A percentile compares a stretch with the other conserved stretches of the same genome.
Conservation (phyloP, 2,329 filamentous ascomycete genomes). For the Incumbomyces delicatus region DNA sequence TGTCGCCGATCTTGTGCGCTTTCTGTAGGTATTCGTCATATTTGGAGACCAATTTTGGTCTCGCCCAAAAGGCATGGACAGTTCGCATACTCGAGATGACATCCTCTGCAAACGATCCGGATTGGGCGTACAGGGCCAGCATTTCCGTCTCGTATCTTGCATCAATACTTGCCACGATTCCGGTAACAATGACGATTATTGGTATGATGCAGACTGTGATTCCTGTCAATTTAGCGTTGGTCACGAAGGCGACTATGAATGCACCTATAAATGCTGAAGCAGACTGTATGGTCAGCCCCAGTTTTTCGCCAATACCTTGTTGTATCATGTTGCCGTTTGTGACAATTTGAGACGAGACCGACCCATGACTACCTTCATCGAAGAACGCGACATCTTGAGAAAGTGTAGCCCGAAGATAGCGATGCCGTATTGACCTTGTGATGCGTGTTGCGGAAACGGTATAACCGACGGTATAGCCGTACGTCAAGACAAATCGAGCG, state of each 20-base stretch:
- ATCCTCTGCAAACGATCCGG: conserved; percentile 18
- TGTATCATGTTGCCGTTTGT: conserved; percentile 24
- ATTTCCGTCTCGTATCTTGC: conserved; percentile 15
- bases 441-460: conserved; percentile 21
- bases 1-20: conserved; percentile 11
- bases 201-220: conserved; percentile 19
- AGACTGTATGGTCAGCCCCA: conserved; percentile 18
- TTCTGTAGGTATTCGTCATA: conserved; percentile 18
- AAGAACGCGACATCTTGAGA: conserved; percentile 26
- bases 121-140: conserved; percentile 17
- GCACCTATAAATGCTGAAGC: conserved; percentile 18
- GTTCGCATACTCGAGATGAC: conserved; percentile 16
- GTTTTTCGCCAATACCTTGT: conserved; percentile 20
- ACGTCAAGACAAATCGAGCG: conserved; percentile 26
- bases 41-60: conserved; percentile 12
- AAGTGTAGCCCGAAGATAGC: conserved; percentile 23
- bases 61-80: conserved; percentile 20
- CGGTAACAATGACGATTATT: conserved; percentile 12
- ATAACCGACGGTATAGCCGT: conserved; percentile 24
- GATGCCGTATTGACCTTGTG: conserved; percentile 17
- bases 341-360: conserved; percentile 23
- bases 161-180: conserved; percentile 13
- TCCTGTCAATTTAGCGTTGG: conserved; percentile 21
- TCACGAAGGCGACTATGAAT: conserved; percentile 21
- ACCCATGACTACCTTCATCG: conserved; percentile 22